These are phyloP conservation scores for Aphanocladium album DNA, from an alignment of 2,329 filamentous ascomycete species.

Conservation along the genomic window DNA sequence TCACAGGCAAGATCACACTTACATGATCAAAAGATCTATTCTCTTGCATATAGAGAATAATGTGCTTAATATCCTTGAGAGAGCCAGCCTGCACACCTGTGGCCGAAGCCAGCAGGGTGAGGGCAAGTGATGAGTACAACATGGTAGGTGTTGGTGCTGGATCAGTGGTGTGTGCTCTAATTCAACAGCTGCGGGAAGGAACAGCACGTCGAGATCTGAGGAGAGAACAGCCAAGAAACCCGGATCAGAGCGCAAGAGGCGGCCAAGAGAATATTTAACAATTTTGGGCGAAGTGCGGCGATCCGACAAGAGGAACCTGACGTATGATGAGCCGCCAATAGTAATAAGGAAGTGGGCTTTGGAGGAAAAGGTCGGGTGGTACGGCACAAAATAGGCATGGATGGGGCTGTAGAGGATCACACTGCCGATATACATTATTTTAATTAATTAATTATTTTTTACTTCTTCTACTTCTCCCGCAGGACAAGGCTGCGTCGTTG, in stretches of 20 bases:
- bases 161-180: neutral
- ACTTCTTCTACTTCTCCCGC: neutral
- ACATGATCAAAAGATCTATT: slow-evolving; percentile 30
- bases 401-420: neutral
- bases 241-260: neutral
- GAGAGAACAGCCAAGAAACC: neutral
- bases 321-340: slow-evolving; percentile 6
- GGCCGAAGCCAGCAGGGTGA: slow-evolving; percentile 17
- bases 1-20: slow-evolving; percentile 3
- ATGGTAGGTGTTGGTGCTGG: neutral
- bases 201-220: neutral
- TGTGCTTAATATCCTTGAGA: slow-evolving; percentile 48
- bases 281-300: slow-evolving; percentile 3
- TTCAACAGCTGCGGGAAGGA: neutral
- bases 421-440: neutral
- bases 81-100: slow-evolving; percentile 29
- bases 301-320: slow-evolving; percentile 3
- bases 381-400: neutral
- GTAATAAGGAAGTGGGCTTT: neutral
- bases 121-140: slow-evolving; percentile 8
- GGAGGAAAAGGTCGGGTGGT: neutral
- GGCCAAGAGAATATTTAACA: slow-evolving; percentile 5
- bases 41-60: slow-evolving; percentile 54
- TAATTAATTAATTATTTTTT: neutral
- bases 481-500: neutral